Base-by-base conservation (phyloP, 495 filamentous ascomycete species). In the Penicillium subrubescens region DNA sequence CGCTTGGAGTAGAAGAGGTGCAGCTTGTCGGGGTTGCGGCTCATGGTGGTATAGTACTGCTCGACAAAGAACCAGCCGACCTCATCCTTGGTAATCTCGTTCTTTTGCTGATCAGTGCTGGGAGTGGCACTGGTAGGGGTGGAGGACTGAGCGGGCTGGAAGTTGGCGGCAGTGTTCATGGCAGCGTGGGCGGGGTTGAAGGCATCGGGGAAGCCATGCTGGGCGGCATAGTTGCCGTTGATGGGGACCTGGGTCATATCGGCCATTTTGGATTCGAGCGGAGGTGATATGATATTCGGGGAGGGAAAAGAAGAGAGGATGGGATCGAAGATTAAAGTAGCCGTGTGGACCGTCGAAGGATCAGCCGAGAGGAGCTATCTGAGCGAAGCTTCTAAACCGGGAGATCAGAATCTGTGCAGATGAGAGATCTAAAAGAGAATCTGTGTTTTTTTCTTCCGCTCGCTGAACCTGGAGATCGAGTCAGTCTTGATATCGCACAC, bases 41-140 rank as follows among this genome's bases (percentile, higher is more conserved):
- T 97, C 71, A 99, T 84, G 66, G 92, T 99, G 65, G 92, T 98
- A 77, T 99, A 99, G 83, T 96, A 98, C 74, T 97, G 93, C 84
- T 99, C 96, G 37, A 98, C 95, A 67, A 99, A 99, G 77, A 93
- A 97, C 95, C 95, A 99, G 70, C 93, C 95, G 57, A 99, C 91
- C 79, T 98, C 92, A 77, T 94, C 92, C 76, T 95, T 96, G 50
- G 81, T 75, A 66, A 79, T 82, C 58, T 76, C 76, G 64, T 74
- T 80, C 68, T 80, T 82, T 65, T 79, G 75, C 61, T 71, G 71
- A 11, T 79, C 80, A 48, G 66, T 73, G 52, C 64, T 74, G 34
- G 72, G 72, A 31, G 80, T 73, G 53, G 69, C 75, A 65, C 79
- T 79, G 43, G 78, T 75, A 31, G 81, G 75, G 41, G 79, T 83